Conservation (phyloP, 805 yeast genomes). For the Wickerhamiella bombiphila region DNA sequence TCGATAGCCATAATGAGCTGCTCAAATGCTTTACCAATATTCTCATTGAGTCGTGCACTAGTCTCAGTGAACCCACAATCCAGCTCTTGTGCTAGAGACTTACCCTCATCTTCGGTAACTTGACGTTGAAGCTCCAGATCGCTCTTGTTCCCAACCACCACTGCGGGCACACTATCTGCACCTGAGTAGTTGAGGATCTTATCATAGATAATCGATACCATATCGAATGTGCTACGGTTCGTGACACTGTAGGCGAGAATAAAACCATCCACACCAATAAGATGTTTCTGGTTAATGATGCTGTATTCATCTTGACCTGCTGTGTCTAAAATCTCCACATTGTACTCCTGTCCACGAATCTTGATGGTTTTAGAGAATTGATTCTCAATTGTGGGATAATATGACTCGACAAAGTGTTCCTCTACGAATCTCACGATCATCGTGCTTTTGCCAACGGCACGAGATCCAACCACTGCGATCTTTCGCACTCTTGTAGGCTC, state of each 20-base stretch:
- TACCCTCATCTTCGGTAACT: conserved; percentile 40
- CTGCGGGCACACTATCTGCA: conserved; percentile 57
- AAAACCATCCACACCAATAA: conserved; percentile 75
- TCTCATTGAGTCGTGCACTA: conserved; percentile 63
- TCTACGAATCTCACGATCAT: conserved; percentile 75
- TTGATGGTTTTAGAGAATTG: conserved; percentile 58
- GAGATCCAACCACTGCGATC: conserved; percentile 74
- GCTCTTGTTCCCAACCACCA: conserved; percentile 61
- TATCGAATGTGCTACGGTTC: conserved; percentile 61
- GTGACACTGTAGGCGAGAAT: conserved; percentile 70
- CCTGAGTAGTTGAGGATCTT: conserved; percentile 58
- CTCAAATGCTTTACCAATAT: conserved; percentile 50
- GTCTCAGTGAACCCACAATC: conserved; percentile 68
- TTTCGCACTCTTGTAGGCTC: conserved; percentile 32
- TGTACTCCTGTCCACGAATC: conserved; percentile 59
- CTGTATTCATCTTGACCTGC: conserved; percentile 90
- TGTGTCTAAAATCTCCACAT: conserved; percentile 75
- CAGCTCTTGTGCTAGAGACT: conserved; percentile 47
- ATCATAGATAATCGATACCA: conserved; percentile 63
- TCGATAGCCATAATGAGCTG: conserved; percentile 48
- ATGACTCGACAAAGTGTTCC: conserved; percentile 73
- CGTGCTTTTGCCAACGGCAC: conserved; percentile 79
- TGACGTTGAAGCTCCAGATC: conserved; percentile 56
- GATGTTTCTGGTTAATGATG: conserved; percentile 60
- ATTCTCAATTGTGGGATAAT: conserved; percentile 84